Evolutionary conservation across 345 rosid species (phyloP).

Genomic region (Lepidium aucheri): DNA sequence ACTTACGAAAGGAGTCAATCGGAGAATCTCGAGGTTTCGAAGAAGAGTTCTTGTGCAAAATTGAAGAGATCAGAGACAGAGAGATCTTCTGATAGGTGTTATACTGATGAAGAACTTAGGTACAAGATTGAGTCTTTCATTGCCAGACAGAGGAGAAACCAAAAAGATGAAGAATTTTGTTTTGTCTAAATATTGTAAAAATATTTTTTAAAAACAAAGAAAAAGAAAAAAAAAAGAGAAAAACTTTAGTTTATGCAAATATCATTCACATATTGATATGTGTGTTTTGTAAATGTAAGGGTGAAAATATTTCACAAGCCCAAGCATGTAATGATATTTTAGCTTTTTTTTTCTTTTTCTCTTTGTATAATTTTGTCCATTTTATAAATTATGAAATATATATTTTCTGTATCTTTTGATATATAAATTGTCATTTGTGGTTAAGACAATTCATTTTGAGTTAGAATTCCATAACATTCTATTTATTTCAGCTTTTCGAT

Average conservation of each 20-base stretch:
- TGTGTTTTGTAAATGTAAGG: constrained; percentile 18
- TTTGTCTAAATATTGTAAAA: not conserved
- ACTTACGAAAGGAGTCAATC: constrained; percentile 43
- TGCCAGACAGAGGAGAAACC: constrained; percentile 67
- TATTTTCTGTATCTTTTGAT: not conserved
- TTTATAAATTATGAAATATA: not conserved
- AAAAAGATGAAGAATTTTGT: constrained; percentile 54
- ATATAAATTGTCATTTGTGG: no score
- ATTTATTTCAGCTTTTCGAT: no score
- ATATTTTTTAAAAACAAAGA: not conserved
- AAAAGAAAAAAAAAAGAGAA: not conserved
- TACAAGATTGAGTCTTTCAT: constrained; percentile 65
- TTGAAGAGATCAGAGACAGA: constrained; percentile 23
- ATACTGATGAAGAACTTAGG: constrained; percentile 54
- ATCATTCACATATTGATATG: constrained; percentile 18
- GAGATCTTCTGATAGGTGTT: constrained; percentile 26
- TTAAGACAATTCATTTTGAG: no score
- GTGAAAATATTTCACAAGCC: constrained; percentile 8
- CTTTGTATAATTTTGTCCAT: constrained; percentile 19
- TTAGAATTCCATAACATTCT: no score
- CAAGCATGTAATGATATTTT: constrained; percentile 20
- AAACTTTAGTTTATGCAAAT: constrained; percentile 24
- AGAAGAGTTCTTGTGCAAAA: constrained; percentile 25
- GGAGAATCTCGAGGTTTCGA: constrained; percentile 26
- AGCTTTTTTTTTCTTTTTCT: not conserved